Evolutionary conservation across 2,329 filamentous ascomycete genomes (phyloP), one percentile per base, ranked within the genome.

Genomic region (Trichoderma sp.): DNA sequence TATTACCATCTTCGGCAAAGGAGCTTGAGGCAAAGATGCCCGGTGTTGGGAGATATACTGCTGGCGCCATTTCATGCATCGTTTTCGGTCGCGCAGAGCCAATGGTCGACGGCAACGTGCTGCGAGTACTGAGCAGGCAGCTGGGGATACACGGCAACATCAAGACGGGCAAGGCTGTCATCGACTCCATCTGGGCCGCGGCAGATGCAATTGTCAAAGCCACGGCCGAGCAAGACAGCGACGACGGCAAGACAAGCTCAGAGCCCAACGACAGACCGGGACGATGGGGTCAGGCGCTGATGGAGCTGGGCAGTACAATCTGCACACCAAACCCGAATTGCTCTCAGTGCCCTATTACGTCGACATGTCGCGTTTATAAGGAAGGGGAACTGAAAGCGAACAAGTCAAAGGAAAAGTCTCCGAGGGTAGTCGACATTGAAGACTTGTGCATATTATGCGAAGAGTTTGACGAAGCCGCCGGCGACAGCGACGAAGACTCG

Each of bases 91-190:
- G 83, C 30, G 81, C 88, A 0, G 87, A 86, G 39, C 84, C 89
- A 2, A 89, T 91, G 83, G 87, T 91, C 0, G 89, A 91, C 75
- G 89, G 89, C 11, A 91, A 91, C 72, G 89, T 91, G 8, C 77
- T 89, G 26, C 82, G 89, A 12, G 89, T 91, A 24, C 77, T 91
- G 72, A 89, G 87, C 73, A 82, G 89, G 28, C 89, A 91, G 77
- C 80, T 90, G 24, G 89, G 88, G 0, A 73, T 91, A 0, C 82
- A 86, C 47, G 86, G 84, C 12, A 86, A 90, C 74, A 84, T 85
- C 14, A 90, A 91, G 76, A 82, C 85, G 6, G 86, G 89, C 73
- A 89, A 86, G 75, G 74, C 76, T 2, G 82, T 85, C 14, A 82
- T 86, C 30, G 88, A 89, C 74, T 65, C 86, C 15, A 76, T 91